Evolutionary conservation across 2,329 filamentous ascomycete genomes (phyloP).

Genomic region (Aspergillus texensis): DNA sequence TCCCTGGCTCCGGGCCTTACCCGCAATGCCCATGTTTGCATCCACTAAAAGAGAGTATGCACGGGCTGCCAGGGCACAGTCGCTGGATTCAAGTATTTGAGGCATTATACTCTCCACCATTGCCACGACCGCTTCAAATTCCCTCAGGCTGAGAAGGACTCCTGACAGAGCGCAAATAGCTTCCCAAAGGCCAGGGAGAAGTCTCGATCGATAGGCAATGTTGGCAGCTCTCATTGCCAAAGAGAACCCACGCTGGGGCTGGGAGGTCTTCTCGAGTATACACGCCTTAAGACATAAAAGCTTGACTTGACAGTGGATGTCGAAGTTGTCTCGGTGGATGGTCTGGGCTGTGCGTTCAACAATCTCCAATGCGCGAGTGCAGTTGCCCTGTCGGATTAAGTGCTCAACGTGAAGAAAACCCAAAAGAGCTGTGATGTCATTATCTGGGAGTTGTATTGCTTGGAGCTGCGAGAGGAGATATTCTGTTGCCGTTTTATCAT

Average conservation of each 20-base stretch:
- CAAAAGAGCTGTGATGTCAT: constrained; percentile 62
- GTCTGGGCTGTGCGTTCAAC: constrained; percentile 58
- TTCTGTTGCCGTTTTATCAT: constrained; percentile 59
- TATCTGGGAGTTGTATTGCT: constrained; percentile 55
- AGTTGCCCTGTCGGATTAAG: constrained; percentile 56
- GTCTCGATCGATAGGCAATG: constrained; percentile 69
- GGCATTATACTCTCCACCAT: constrained; percentile 73
- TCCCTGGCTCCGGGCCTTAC: constrained; percentile 37
- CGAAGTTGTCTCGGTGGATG: constrained; percentile 57
- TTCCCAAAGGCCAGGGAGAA: constrained; percentile 73
- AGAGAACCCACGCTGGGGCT: constrained; percentile 75
- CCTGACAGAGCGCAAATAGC: constrained; percentile 68
- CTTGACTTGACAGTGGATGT: constrained; percentile 69
- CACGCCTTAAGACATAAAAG: constrained; percentile 73
- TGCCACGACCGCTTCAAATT: constrained; percentile 68
- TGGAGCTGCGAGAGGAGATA: constrained; percentile 61
- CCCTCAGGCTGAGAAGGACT: constrained; percentile 69
- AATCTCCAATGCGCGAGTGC: constrained; percentile 55
- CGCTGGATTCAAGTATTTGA: constrained; percentile 72
- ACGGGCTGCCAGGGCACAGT: constrained; percentile 62
- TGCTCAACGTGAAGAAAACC: constrained; percentile 63
- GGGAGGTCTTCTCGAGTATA: constrained; percentile 68
- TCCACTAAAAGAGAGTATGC: constrained; percentile 75
- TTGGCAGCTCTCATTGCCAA: constrained; percentile 74
- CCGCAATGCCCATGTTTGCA: constrained; percentile 76